Evolutionary conservation across 2,329 filamentous ascomycete genomes (phyloP).

Genomic region (Colletotrichum nymphaeae): DNA sequence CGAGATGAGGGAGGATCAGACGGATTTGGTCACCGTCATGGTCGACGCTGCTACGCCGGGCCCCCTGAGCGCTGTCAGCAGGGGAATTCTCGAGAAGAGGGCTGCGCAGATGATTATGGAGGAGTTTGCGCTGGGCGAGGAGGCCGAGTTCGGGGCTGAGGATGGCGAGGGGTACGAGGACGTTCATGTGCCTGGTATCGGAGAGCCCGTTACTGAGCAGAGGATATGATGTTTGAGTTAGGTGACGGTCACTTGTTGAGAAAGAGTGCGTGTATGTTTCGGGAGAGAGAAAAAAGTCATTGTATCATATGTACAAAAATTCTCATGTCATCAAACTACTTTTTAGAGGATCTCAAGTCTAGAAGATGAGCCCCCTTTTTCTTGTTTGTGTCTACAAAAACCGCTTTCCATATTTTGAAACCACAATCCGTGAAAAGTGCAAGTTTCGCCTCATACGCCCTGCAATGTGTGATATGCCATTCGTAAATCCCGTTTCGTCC

Average conservation of each 20-base stretch:
- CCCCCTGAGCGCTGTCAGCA: constrained; percentile 44
- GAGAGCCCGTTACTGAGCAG: constrained; percentile 31
- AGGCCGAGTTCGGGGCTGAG: constrained; percentile 45
- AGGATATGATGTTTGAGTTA: background rate
- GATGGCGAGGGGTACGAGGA: constrained; percentile 51
- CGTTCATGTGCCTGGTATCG: constrained; percentile 50
- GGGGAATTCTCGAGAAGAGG: constrained; percentile 49
- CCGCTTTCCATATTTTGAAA: constrained; percentile 8
- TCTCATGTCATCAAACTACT: constrained; percentile 7
- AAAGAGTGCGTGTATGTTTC: background rate
- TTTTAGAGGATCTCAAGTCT: background rate
- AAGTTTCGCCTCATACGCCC: constrained; percentile 16
- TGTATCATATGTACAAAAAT: constrained; percentile 37
- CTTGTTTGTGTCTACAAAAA: constrained; percentile 16
- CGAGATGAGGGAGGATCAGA: constrained; percentile 48
- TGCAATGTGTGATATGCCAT: constrained; percentile 3
- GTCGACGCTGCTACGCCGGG: constrained; percentile 56
- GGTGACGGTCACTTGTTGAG: background rate
- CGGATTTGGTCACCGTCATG: constrained; percentile 52
- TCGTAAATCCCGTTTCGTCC: background rate
- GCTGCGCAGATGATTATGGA: constrained; percentile 53
- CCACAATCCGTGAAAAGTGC: background rate
- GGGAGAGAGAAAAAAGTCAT: background rate
- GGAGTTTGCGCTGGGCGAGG: constrained; percentile 60
- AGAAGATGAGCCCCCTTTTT: background rate